Percentiles rank a stretch among this genome's conserved stretches.
These are phyloP conservation scores for Nephelium lappaceum DNA, from an alignment of 345 rosid species.

Conservation along the genomic window DNA sequence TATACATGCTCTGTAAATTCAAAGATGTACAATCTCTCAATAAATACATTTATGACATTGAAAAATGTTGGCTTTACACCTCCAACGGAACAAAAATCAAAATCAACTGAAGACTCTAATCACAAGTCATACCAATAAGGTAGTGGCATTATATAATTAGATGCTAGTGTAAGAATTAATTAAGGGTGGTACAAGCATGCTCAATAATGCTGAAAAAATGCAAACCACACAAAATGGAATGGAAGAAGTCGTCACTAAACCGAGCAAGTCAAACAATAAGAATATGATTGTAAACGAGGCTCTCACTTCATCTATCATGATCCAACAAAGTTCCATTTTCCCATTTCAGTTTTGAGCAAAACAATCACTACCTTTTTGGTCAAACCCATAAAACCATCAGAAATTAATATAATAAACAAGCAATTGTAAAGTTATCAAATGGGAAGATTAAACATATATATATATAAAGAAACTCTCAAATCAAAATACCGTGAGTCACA, in stretches of 20 bases:
- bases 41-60: too few relatives aligned
- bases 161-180: background rate
- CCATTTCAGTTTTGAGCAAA: background rate
- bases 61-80: background rate
- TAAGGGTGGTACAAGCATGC: background rate
- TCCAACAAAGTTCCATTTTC: background rate
- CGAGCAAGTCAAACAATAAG: background rate
- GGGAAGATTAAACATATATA: background rate
- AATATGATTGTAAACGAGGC: too few relatives aligned
- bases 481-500: background rate
- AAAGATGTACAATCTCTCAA: too few relatives aligned
- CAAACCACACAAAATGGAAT: background rate
- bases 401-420: background rate
- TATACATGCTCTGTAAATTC: too few relatives aligned
- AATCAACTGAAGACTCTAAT: background rate
- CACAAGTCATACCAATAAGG: background rate
- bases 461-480: too few relatives aligned
- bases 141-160: background rate
- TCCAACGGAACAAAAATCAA: background rate
- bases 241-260: background rate
- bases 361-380: background rate
- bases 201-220: background rate
- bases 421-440: background rate
- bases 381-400: background rate
- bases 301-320: background rate